These are phyloP conservation scores for Apiospora marii DNA, from an alignment of 2,329 filamentous ascomycete species.

Conservation along the genomic window DNA sequence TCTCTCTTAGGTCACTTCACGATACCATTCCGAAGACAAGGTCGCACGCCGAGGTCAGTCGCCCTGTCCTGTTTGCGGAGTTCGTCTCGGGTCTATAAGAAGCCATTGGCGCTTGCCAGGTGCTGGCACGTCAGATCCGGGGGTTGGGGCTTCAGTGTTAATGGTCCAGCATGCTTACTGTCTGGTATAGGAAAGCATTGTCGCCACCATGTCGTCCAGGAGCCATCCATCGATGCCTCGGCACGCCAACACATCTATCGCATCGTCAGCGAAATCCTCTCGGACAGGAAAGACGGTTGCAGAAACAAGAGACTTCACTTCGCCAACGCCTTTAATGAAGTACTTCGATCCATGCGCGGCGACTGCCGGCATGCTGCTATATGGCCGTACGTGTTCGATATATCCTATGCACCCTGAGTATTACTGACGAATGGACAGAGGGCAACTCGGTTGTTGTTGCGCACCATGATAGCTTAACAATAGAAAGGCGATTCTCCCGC, in stretches of 20 bases:
- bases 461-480: constrained; percentile 89
- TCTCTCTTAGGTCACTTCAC: constrained; percentile 49
- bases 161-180: constrained; percentile 36
- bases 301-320: constrained; percentile 60
- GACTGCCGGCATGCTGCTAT: constrained; percentile 89
- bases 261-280: constrained; percentile 61
- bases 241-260: constrained; percentile 66
- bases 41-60: constrained; percentile 43
- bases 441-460: constrained; percentile 84
- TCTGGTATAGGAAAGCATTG: constrained; percentile 41
- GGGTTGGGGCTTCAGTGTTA: background rate
- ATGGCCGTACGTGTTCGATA: constrained; percentile 60
- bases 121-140: background rate
- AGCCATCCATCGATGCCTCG: constrained; percentile 57
- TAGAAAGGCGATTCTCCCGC: constrained; percentile 84
- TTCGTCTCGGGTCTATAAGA: constrained; percentile 25
- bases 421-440: constrained; percentile 49
- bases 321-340: constrained; percentile 56
- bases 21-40: constrained; percentile 42
- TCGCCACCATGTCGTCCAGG: constrained; percentile 64
- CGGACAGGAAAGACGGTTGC: constrained; percentile 50
- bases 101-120: constrained; percentile 23
- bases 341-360: constrained; percentile 89
- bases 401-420: background rate
- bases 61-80: constrained; percentile 20